These are phyloP conservation scores for Cicer pinnatifidum DNA, from an alignment of 306 rosid species.

Conservation along the genomic window DNA sequence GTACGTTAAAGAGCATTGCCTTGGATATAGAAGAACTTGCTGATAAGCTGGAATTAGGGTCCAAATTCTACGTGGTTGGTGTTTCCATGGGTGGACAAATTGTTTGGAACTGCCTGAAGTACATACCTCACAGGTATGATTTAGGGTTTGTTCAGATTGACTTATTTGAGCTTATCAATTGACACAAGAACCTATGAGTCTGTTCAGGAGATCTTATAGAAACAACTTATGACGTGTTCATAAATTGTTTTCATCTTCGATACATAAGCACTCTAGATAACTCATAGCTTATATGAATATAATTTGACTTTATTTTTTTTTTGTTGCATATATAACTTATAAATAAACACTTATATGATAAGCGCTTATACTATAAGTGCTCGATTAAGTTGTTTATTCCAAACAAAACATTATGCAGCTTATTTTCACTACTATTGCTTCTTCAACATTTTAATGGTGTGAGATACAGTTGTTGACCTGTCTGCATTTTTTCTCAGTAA, in stretches of 20 bases:
- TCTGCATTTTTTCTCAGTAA: conserved; percentile 10
- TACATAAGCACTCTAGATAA: no score
- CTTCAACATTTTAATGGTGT: conserved; percentile 11
- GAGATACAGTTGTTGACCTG: not conserved
- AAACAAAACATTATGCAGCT: not conserved
- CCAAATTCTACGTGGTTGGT: conserved; percentile 77
- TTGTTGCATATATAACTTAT: not conserved
- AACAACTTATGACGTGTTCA: not conserved
- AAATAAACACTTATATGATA: not conserved
- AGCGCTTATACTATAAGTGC: not conserved
- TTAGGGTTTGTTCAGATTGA: not conserved
- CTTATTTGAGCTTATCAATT: not conserved
- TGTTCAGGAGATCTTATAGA: not conserved
- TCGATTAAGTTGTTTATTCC: not conserved
- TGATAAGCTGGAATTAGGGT: conserved; percentile 72
- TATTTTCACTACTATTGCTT: conserved; percentile 6
- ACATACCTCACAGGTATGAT: conserved; percentile 84
- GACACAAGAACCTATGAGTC: not conserved
- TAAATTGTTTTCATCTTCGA: not conserved
- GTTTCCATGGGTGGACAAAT: conserved; percentile 84
- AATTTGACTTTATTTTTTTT: not conserved
- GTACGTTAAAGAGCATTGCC: conserved; percentile 72
- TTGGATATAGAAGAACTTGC: conserved; percentile 88
- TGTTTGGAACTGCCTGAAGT: conserved; percentile 78
- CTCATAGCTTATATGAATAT: not conserved